Conservation (phyloP, 768 basidiomycete species). For the Rhodotorula paludigena region DNA sequence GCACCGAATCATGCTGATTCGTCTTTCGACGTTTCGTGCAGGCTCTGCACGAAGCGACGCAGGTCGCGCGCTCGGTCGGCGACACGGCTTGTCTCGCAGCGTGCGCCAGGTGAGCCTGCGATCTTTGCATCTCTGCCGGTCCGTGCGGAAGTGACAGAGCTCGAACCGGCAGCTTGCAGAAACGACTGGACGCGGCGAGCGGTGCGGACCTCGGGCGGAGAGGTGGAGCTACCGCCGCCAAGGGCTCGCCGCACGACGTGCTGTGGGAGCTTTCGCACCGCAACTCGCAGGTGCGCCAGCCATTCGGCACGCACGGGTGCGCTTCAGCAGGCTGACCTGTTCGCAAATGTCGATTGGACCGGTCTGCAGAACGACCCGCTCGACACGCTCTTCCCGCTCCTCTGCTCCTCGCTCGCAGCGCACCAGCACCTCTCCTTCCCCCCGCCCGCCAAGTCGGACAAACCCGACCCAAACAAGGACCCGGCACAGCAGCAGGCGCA, state of each 20-base stretch:
- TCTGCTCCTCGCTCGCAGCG: not conserved
- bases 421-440: not conserved
- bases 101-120: not conserved
- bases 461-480: not conserved
- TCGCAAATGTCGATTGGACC: no score
- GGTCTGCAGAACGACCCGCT: not conserved
- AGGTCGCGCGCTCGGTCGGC: slow-evolving; percentile 13
- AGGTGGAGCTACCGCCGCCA: not conserved
- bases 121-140: no score
- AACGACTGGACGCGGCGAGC: slow-evolving; percentile 3
- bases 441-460: not conserved
- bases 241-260: slow-evolving; percentile 2
- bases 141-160: not conserved
- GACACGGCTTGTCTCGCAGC: slow-evolving; percentile 5
- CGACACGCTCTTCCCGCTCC: not conserved
- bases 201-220: no score
- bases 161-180: not conserved
- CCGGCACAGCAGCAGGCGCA: not conserved
- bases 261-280: slow-evolving; percentile 9
- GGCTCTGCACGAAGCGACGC: slow-evolving; percentile 12
- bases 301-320: no score
- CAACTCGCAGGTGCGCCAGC: no score
- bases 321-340: no score
- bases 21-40: not conserved
- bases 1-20: no score